Percentiles rank a stretch among this genome's conserved stretches.
Conservation (phyloP, 1,284 basidiomycete genomes). For the Fereydounia khargensis region DNA sequence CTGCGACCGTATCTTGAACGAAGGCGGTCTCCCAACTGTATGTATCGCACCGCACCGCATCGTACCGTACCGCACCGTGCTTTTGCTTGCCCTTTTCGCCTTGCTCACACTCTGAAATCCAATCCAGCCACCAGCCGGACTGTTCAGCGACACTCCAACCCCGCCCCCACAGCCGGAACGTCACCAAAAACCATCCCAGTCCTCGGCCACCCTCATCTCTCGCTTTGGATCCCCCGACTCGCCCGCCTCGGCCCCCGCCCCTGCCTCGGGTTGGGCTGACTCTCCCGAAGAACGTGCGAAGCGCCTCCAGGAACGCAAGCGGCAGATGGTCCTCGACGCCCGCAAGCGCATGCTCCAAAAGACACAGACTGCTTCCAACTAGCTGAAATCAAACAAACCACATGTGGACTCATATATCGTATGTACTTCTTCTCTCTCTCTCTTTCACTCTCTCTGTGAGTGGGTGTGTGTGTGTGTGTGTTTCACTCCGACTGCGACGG, state of each 20-base stretch:
- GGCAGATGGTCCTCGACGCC: constrained; percentile 25
- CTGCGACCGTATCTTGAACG: constrained; percentile 45
- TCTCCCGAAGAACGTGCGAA: constrained; percentile 24
- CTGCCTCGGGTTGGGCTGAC: constrained; percentile 16
- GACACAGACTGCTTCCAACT: background rate
- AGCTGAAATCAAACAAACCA: background rate
- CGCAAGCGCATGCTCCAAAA: no score
- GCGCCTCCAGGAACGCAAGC: constrained; percentile 34
- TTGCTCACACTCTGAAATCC: background rate
- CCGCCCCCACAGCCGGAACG: background rate
- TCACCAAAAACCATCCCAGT: background rate
- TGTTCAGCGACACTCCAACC: constrained; percentile 11
- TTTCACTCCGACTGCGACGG: background rate
- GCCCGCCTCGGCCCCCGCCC: background rate
- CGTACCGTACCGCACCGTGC: background rate
- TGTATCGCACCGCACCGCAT: no score
- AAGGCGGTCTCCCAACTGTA: constrained; percentile 41
- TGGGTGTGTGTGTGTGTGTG: background rate
- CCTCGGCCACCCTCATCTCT: constrained; percentile 21
- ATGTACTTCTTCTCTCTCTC: no score
- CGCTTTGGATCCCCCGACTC: constrained; percentile 11
- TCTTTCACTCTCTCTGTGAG: no score
- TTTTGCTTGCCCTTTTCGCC: background rate
- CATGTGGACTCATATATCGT: no score
- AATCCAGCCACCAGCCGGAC: constrained; percentile 22